Evolutionary conservation across 768 basidiomycete genomes (phyloP), one percentile per base, ranked within the genome.

Genomic region (Clathrus columnatus): DNA sequence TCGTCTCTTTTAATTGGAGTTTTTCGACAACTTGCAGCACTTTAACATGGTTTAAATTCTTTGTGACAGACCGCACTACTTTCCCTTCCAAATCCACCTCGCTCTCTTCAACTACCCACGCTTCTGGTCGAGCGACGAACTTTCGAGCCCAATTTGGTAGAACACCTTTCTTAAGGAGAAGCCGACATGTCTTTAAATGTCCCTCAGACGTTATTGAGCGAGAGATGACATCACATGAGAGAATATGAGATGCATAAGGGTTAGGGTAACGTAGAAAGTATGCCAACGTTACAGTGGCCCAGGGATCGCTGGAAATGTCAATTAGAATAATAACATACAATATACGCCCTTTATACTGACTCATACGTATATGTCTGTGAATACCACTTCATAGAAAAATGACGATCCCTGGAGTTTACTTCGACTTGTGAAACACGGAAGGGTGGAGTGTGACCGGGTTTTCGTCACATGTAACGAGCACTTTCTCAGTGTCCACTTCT

Each of bases 261-360:
- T 96, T 97, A 3, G 94, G 94, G 70, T 96, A 98, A 60, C 94
- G 87, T 57, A 96, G 75, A 67, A 94, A 94, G 75, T 87, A 96
- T 11, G 94, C 94, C 60, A 95, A 77, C 18, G 94, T 83, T 57
- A 95, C 89, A 61, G 89, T 94, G 56, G 89, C 77, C 83, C 94
- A 92, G 68, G 92, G 82, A 80, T 96, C 91, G 77, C 92, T 93
- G 16, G 24, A 49, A 57, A 53, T 46, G 62, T 67, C 20, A 62
- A 62, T 56, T 55, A 32, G 57, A 43, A 23, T 5, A 58, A 28
- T 18, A 48, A 17, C n/a, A 24, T 45, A 8, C 7, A 48, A 42
- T 24, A 14, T n/a, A 20, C 14, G 30, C 50, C 32, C 41, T 17
- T 44, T 23, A 23, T 1, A 75, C 78, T 65, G 46, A 79, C 77